These are phyloP conservation scores for Cercospora nicotianae DNA, from an alignment of 2,329 filamentous ascomycete genomes.

Conservation along the genomic window DNA sequence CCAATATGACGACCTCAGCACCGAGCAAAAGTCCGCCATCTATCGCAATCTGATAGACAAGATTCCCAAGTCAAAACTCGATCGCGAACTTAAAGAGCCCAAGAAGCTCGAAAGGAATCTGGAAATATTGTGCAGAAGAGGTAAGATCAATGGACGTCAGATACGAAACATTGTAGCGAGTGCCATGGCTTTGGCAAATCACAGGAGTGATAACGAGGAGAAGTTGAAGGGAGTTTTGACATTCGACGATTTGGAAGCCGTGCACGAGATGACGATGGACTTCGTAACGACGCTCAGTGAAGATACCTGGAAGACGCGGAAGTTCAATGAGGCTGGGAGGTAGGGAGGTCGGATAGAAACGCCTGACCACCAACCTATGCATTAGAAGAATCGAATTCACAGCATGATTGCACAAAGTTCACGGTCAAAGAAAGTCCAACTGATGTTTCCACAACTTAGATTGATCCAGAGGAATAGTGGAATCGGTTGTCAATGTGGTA, in stretches of 20 bases:
- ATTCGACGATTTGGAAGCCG: neutral
- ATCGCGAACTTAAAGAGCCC: neutral
- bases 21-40: neutral
- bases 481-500: neutral
- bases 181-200: neutral
- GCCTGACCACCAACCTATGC: neutral
- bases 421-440: neutral
- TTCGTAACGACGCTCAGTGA: neutral
- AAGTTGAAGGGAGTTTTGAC: neutral
- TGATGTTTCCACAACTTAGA: neutral
- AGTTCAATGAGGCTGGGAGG: neutral
- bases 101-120: neutral
- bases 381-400: neutral
- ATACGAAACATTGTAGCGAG: neutral
- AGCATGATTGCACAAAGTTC: neutral
- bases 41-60: neutral
- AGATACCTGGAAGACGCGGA: neutral
- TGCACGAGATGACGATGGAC: neutral
- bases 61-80: neutral
- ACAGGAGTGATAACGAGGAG: neutral
- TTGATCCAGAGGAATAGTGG: neutral
- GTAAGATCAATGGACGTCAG: neutral
- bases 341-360: neutral
- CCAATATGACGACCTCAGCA: neutral
- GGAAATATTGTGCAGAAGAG: neutral